A percentile compares a stretch with the other conserved stretches of the same genome.
Conservation (phyloP, 2,329 filamentous ascomycete genomes). For the Grosmannia serpens region DNA sequence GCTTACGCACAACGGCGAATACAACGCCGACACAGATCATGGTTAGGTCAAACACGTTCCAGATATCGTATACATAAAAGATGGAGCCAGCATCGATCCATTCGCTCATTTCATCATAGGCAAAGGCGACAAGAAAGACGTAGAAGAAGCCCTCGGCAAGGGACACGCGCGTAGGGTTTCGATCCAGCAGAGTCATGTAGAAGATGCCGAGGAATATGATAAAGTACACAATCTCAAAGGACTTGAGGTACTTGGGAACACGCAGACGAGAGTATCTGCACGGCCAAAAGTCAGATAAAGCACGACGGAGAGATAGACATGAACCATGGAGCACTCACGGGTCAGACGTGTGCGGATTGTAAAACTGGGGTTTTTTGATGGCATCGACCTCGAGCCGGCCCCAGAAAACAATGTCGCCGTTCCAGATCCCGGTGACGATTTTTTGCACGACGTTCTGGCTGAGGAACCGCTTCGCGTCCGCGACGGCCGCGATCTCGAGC, state of each 20-base stretch:
- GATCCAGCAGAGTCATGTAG: slow-evolving; percentile 72
- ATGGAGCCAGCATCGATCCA: slow-evolving; percentile 76
- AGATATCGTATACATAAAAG: slow-evolving; percentile 76
- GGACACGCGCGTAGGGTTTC: slow-evolving; percentile 55
- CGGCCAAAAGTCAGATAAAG: neutral
- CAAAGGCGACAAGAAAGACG: slow-evolving; percentile 77
- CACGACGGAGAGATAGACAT: neutral
- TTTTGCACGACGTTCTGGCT: slow-evolving; percentile 71
- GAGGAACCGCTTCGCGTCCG: slow-evolving; percentile 73
- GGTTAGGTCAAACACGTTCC: slow-evolving; percentile 62
- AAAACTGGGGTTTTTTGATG: slow-evolving; percentile 64
- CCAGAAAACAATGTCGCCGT: slow-evolving; percentile 81
- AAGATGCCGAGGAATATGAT: slow-evolving; percentile 65
- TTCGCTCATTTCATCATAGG: slow-evolving; percentile 78
- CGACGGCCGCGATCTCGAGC: slow-evolving; percentile 74
- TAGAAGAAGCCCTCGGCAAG: slow-evolving; percentile 62
- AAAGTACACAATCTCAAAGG: slow-evolving; percentile 76
- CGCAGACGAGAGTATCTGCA: slow-evolving; percentile 61
- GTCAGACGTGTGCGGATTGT: slow-evolving; percentile 56
- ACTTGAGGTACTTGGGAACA: slow-evolving; percentile 75
- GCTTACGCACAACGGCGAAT: slow-evolving; percentile 47
- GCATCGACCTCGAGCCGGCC: slow-evolving; percentile 62
- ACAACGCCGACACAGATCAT: slow-evolving; percentile 60
- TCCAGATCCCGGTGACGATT: slow-evolving; percentile 76
- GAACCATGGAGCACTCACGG: slow-evolving; percentile 29